Conservation (phyloP, 495 filamentous ascomycete genomes). For the Podospora comata region DNA sequence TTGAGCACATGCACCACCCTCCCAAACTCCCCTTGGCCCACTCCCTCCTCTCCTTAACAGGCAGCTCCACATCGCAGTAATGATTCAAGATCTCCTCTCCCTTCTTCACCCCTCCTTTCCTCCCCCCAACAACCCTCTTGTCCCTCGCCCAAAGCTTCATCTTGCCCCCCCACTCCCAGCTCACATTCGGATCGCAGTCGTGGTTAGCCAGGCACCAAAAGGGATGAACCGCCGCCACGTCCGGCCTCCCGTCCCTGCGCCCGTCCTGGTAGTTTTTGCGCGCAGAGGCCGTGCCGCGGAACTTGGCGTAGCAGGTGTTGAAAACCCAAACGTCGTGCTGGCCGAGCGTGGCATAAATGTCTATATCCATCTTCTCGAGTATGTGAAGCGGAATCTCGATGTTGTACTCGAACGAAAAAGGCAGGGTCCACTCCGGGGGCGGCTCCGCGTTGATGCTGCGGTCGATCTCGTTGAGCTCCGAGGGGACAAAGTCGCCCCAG, state of each 20-base stretch:
- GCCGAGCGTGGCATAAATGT: slow-evolving; percentile 66
- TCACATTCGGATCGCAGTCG: slow-evolving; percentile 87
- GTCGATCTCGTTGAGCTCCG: slow-evolving; percentile 47
- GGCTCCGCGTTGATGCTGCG: slow-evolving; percentile 48
- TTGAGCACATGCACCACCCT: slow-evolving; percentile 75
- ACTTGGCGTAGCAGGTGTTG: slow-evolving; percentile 90
- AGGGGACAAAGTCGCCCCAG: slow-evolving; percentile 73
- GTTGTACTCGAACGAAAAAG: slow-evolving; percentile 84
- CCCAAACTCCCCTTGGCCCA: slow-evolving; percentile 85
- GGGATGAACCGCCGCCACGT: slow-evolving; percentile 65
- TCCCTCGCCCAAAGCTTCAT: slow-evolving; percentile 63
- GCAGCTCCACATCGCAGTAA: slow-evolving; percentile 84
- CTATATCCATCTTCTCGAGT: slow-evolving; percentile 84
- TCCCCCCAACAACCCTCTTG: slow-evolving; percentile 37
- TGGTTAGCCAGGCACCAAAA: slow-evolving; percentile 76
- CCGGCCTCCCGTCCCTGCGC: slow-evolving; percentile 64
- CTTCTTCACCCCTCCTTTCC: slow-evolving; percentile 58
- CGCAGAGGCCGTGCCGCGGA: slow-evolving; percentile 86
- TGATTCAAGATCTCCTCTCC: slow-evolving; percentile 88
- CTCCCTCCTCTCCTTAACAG: slow-evolving; percentile 75
- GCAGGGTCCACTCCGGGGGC: slow-evolving; percentile 65
- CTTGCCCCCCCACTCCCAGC: slow-evolving; percentile 87
- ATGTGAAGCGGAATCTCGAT: slow-evolving; percentile 80
- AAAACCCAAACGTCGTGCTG: slow-evolving; percentile 86
- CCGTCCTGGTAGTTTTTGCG: slow-evolving; percentile 53